These are phyloP conservation scores for Nakazawaea ishiwadae DNA, from an alignment of 805 yeast genomes.

Conservation along the genomic window DNA sequence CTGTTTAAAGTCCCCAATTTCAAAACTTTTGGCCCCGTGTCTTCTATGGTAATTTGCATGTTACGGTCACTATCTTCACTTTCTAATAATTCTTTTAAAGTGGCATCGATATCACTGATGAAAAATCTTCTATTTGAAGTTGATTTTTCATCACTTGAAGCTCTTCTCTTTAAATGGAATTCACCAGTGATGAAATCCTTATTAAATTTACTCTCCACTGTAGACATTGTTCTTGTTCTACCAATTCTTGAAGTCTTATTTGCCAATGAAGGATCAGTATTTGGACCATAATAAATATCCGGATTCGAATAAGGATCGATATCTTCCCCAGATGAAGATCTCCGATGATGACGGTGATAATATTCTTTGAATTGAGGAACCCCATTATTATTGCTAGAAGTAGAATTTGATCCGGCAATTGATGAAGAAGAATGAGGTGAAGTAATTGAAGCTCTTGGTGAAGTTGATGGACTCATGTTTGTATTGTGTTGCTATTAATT, in stretches of 20 bases:
- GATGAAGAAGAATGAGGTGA: not conserved
- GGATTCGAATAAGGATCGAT: constrained; percentile 65
- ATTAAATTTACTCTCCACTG: constrained; percentile 19
- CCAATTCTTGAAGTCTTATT: constrained; percentile 36
- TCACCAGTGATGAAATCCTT: constrained; percentile 2
- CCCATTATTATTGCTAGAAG: not conserved
- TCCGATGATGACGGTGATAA: constrained; percentile 6
- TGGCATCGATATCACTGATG: constrained; percentile 69
- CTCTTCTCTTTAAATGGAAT: constrained; percentile 35
- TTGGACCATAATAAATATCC: constrained; percentile 66
- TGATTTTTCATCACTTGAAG: constrained; percentile 49
- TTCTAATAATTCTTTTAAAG: constrained; percentile 61
- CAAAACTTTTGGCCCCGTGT: constrained; percentile 78
- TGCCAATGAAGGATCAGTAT: constrained; percentile 48
- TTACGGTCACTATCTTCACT: constrained; percentile 85
- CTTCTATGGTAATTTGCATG: constrained; percentile 81
- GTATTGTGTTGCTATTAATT: not conserved
- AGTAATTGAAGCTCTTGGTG: not conserved
- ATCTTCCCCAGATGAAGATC: constrained; percentile 41
- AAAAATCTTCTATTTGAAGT: constrained; percentile 44
- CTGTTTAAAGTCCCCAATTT: constrained; percentile 81
- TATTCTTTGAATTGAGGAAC: constrained; percentile 11
- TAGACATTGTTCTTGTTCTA: constrained; percentile 50
- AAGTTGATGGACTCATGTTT: not conserved
- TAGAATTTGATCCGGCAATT: not conserved